Evolutionary conservation across 805 yeast species (phyloP).

Genomic region (Nakazawaea wyomingensis): DNA sequence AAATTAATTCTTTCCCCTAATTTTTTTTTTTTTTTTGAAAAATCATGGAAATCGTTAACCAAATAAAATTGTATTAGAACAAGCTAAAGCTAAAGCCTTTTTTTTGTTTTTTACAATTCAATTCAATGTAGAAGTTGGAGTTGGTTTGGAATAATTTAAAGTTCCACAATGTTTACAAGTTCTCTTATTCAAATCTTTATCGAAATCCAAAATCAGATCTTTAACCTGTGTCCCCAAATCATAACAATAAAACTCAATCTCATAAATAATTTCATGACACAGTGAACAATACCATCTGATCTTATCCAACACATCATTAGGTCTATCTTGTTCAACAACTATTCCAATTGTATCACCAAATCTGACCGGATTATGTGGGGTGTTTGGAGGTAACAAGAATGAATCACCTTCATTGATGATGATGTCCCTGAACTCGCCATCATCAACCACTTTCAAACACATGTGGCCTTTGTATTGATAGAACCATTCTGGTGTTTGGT

Average conservation of each 20-base stretch:
- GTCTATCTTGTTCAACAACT: constrained; percentile 90
- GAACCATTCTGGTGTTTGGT: constrained; percentile 93
- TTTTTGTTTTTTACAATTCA: background rate
- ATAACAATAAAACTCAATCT: constrained; percentile 63
- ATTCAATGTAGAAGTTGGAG: no score
- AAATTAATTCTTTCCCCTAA: no score
- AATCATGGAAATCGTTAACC: no score
- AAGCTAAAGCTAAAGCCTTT: no score
- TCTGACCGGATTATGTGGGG: constrained; percentile 88
- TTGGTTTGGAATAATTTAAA: constrained; percentile 64
- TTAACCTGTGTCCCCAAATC: constrained; percentile 91
- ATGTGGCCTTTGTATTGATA: constrained; percentile 82
- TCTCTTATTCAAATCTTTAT: constrained; percentile 53
- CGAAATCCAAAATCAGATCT: constrained; percentile 70
- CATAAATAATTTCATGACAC: constrained; percentile 63
- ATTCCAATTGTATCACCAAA: constrained; percentile 82
- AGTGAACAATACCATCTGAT: constrained; percentile 83
- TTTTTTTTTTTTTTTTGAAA: no score
- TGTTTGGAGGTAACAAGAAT: constrained; percentile 77
- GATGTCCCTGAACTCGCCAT: constrained; percentile 70
- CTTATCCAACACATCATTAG: constrained; percentile 61
- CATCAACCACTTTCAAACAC: constrained; percentile 79
- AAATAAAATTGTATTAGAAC: no score
- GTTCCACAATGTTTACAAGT: constrained; percentile 77
- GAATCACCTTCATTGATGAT: constrained; percentile 80